These are phyloP conservation scores for Moesziomyces globuligerus DNA, from an alignment of 1,284 basidiomycete genomes.

Conservation along the genomic window DNA sequence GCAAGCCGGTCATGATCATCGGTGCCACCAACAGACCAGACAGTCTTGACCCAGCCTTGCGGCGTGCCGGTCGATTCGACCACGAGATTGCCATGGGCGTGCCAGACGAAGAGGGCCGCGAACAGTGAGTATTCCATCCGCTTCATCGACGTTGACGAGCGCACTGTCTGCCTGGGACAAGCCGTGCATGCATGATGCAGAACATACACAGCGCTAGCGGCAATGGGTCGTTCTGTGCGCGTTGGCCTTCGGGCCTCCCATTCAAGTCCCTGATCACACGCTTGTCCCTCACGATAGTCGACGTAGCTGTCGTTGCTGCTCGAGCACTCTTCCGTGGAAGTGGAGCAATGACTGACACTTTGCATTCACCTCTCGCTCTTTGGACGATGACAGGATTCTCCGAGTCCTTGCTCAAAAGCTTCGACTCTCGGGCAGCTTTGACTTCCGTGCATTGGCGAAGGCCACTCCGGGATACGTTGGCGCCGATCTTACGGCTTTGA, in stretches of 20 bases:
- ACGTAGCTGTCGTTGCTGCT: neutral
- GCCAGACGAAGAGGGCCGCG: slow-evolving; percentile 79
- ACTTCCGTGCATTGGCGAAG: slow-evolving; percentile 84
- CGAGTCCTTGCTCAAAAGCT: slow-evolving; percentile 60
- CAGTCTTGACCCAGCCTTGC: slow-evolving; percentile 88
- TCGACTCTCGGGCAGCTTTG: slow-evolving; percentile 77
- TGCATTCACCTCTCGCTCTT: neutral
- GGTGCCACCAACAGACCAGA: slow-evolving; percentile 96
- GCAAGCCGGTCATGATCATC: slow-evolving; percentile 84
- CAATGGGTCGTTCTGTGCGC: slow-evolving; percentile 49
- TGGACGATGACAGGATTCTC: slow-evolving; percentile 47
- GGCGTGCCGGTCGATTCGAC: slow-evolving; percentile 93
- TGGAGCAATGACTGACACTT: slow-evolving; percentile 12
- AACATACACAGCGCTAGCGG: slow-evolving; percentile 52
- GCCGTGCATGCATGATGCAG: slow-evolving; percentile 37
- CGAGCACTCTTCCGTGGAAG: neutral
- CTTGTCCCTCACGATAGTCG: slow-evolving; percentile 4
- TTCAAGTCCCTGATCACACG: slow-evolving; percentile 53
- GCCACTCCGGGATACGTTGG: slow-evolving; percentile 96
- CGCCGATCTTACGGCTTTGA: slow-evolving; percentile 88
- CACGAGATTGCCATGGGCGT: slow-evolving; percentile 98
- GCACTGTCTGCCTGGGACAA: slow-evolving; percentile 1
- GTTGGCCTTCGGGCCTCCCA: slow-evolving; percentile 54
- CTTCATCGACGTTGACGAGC: neutral
- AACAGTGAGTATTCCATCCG: slow-evolving; percentile 75